Conservation (phyloP, 768 basidiomycete species). For the Leccinellum albellum region DNA sequence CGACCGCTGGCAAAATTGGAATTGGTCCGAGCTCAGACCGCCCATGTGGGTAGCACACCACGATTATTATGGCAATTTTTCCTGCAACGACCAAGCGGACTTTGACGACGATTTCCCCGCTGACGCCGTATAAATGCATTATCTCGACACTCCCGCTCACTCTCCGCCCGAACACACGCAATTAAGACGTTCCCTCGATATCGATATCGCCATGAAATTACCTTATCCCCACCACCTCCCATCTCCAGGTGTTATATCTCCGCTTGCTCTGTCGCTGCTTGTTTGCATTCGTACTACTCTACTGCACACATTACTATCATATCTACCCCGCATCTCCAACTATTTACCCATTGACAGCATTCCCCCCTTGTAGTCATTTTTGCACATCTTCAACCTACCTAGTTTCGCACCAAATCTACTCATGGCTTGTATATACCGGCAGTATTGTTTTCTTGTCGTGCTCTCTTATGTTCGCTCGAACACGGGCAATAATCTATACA, state of each 20-base stretch:
- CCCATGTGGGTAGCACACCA: conserved; percentile 24
- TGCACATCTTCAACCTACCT: conserved; percentile 12
- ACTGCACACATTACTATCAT: conserved; percentile 21
- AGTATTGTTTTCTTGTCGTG: not conserved
- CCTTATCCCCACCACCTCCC: conserved; percentile 2
- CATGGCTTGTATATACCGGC: conserved; percentile 27
- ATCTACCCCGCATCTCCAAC: conserved; percentile 10
- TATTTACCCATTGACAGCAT: conserved; percentile 23
- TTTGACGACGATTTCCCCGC: conserved; percentile 19
- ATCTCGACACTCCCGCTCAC: conserved; percentile 11
- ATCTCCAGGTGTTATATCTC: conserved; percentile 11
- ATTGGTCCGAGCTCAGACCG: conserved; percentile 31
- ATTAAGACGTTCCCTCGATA: conserved; percentile 13
- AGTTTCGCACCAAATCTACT: conserved; percentile 23
- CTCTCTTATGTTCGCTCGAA: conserved; percentile 18
- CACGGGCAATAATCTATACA: conserved; percentile 29
- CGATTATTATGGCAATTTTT: not conserved
- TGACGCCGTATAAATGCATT: conserved; percentile 14
- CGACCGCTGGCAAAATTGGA: conserved; percentile 34
- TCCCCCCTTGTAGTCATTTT: conserved; percentile 24
- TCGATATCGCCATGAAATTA: conserved; percentile 17
- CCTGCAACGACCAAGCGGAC: conserved; percentile 19
- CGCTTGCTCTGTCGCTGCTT: conserved; percentile 14
- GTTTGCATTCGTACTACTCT: conserved; percentile 23
- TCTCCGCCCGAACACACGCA: conserved; percentile 7